These are phyloP conservation scores for Stephanodiscus minutulus DNA, from an alignment of 108 stramenopile species.

Conservation along the genomic window DNA sequence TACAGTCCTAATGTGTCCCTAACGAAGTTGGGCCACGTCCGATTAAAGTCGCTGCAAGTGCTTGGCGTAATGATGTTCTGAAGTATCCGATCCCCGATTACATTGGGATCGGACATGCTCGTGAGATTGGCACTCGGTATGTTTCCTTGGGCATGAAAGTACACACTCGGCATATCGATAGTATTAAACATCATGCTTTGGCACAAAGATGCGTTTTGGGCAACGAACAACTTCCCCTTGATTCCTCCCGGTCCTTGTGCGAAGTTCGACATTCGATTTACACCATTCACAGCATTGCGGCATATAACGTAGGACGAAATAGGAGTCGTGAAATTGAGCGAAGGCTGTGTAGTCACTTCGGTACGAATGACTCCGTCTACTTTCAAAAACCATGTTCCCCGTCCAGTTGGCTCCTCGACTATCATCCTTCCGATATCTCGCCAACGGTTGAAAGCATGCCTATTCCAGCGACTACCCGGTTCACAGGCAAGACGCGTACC, in stretches of 20 bases:
- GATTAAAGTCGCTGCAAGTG: slow-evolving; percentile 8
- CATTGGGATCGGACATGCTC: slow-evolving; percentile 9
- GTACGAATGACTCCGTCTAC: slow-evolving; percentile 35
- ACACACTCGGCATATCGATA: slow-evolving; percentile 16
- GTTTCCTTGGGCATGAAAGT: not conserved
- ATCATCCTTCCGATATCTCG: slow-evolving; percentile 36
- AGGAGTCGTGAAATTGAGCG: not conserved
- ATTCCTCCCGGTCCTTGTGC: not conserved
- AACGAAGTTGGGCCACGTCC: slow-evolving; percentile 41
- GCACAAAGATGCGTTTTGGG: not conserved
- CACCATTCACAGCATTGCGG: not conserved
- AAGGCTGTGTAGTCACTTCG: slow-evolving; percentile 16
- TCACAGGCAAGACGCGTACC: slow-evolving; percentile 26
- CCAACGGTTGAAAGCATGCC: slow-evolving; percentile 35
- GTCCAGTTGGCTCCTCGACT: slow-evolving; percentile 11
- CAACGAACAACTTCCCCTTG: slow-evolving; percentile 5
- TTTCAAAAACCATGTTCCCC: slow-evolving; percentile 17
- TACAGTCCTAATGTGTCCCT: slow-evolving; percentile 22
- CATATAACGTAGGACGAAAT: slow-evolving; percentile 2
- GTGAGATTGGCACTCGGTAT: slow-evolving; percentile 19
- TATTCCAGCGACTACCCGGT: slow-evolving; percentile 32
- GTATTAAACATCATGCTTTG: not conserved
- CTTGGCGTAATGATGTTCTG: slow-evolving; percentile 1
- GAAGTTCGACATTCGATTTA: not conserved
- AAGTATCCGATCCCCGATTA: slow-evolving; percentile 17